Percentiles rank a stretch among this genome's conserved stretches.
Conservation (phyloP, 192 early-diverging fungal genomes). For the Entomortierella parvispora region DNA sequence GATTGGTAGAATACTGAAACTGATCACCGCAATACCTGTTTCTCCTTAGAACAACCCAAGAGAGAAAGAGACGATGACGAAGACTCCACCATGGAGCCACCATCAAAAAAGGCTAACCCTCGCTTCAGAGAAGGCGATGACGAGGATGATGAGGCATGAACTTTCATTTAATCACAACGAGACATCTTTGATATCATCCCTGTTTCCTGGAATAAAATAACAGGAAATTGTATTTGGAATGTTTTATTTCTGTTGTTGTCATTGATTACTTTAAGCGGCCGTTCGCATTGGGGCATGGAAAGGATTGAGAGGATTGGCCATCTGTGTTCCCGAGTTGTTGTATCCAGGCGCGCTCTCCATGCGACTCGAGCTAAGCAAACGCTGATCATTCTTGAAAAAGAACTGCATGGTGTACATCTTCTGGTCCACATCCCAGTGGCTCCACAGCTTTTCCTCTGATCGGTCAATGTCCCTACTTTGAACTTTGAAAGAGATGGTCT, state of each 20-base stretch:
- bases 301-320: conserved; percentile 50
- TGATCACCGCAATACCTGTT: background rate
- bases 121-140: conserved; percentile 53
- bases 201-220: no score
- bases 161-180: no score
- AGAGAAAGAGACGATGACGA: conserved; percentile 47
- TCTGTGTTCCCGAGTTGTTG: conserved; percentile 27
- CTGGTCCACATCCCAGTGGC: conserved; percentile 93
- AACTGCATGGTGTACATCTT: conserved; percentile 91
- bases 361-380: conserved; percentile 35
- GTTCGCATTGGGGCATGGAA: conserved; percentile 53
- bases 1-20: background rate
- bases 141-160: conserved; percentile 54
- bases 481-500: conserved; percentile 93
- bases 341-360: conserved; percentile 51
- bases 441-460: conserved; percentile 88
- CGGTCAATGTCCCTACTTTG: conserved; percentile 94
- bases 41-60: conserved; percentile 19
- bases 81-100: conserved; percentile 35
- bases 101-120: conserved; percentile 49
- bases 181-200: no score
- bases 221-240: no score
- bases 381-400: conserved; percentile 82
- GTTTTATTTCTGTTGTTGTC: no score
- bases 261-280: conserved; percentile 10